Percentiles rank a stretch among this genome's conserved stretches.
Conservation (phyloP, 495 filamentous ascomycete species). For the Aspergillus hancockii region DNA sequence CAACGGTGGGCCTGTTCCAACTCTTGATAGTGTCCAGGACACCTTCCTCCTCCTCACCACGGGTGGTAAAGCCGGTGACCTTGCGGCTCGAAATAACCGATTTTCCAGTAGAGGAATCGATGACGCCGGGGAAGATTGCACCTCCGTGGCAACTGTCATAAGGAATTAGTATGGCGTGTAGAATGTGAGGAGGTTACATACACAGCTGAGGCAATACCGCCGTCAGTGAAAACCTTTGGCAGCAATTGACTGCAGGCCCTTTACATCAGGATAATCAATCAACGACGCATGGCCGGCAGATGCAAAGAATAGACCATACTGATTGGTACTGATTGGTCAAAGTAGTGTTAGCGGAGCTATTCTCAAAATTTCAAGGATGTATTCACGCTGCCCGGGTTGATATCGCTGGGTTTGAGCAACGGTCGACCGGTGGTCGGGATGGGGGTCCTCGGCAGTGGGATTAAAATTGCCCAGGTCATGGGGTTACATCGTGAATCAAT, state of each 20-base stretch:
- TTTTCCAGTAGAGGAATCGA: constrained; percentile 37
- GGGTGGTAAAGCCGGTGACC: constrained; percentile 50
- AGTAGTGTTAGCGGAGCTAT: not conserved
- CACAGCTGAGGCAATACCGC: constrained; percentile 39
- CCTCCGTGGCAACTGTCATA: constrained; percentile 39
- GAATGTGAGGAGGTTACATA: not conserved
- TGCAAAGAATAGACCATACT: constrained; percentile 48
- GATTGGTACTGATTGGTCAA: constrained; percentile 14
- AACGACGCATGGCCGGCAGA: constrained; percentile 50
- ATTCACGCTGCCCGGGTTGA: constrained; percentile 19
- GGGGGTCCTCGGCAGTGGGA: constrained; percentile 12
- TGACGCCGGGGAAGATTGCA: constrained; percentile 46
- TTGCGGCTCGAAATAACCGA: constrained; percentile 40
- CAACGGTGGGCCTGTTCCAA: constrained; percentile 32
- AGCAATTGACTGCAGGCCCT: constrained; percentile 42
- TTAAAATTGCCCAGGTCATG: constrained; percentile 18
- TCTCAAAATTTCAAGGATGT: not conserved
- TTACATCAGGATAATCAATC: constrained; percentile 49
- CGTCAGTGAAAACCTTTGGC: constrained; percentile 35
- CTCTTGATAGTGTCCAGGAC: constrained; percentile 24
- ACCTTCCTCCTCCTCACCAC: constrained; percentile 40
- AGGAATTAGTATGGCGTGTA: not conserved
- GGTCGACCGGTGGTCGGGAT: constrained; percentile 14
- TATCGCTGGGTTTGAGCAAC: constrained; percentile 26
- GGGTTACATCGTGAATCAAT: constrained; percentile 5